phyloP scores from a whole-genome alignment of 2,329 filamentous ascomycete species.

The Trichoderma sp. region DNA sequence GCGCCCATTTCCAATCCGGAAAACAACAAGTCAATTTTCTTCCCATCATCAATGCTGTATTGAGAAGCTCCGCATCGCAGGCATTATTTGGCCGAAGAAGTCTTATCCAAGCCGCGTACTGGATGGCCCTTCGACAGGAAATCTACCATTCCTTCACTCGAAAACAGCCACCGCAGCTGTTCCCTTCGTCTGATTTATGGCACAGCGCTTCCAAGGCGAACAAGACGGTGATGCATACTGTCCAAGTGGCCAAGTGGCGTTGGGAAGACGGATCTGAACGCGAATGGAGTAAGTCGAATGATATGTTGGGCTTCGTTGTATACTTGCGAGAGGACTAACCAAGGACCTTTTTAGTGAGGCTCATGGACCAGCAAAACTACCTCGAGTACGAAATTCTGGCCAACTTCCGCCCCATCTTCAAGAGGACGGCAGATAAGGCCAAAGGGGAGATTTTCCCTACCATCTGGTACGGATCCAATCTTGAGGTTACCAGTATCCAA shows the following conservation, averaged over 20 bases:
- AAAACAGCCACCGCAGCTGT: conserved; percentile 38
- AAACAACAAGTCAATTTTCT: conserved; percentile 37
- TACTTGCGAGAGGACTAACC: not conserved
- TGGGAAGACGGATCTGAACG: conserved; percentile 37
- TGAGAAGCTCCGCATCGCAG: conserved; percentile 38
- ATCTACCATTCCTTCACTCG: conserved; percentile 43
- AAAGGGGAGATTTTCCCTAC: conserved; percentile 41
- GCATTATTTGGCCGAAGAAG: conserved; percentile 37
- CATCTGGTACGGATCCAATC: conserved; percentile 40
- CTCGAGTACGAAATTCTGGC: conserved; percentile 35
- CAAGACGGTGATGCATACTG: conserved; percentile 42
- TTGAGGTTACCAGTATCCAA: conserved; percentile 42
- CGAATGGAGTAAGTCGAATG: conserved; percentile 37
- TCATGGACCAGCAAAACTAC: conserved; percentile 37
- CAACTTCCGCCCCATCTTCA: conserved; percentile 37
- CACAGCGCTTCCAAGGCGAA: conserved; percentile 38
- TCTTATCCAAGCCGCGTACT: conserved; percentile 41
- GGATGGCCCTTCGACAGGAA: conserved; percentile 43
- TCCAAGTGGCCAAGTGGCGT: conserved; percentile 42
- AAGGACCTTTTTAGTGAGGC: conserved; percentile 29
- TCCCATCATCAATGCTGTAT: conserved; percentile 40
- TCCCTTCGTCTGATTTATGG: conserved; percentile 36
- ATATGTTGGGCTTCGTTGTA: not conserved
- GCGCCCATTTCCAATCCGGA: not conserved
- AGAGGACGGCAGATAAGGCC: conserved; percentile 35